Base-by-base conservation (phyloP, 2,329 filamentous ascomycete species). In the Phyllosticta ampelicida region DNA sequence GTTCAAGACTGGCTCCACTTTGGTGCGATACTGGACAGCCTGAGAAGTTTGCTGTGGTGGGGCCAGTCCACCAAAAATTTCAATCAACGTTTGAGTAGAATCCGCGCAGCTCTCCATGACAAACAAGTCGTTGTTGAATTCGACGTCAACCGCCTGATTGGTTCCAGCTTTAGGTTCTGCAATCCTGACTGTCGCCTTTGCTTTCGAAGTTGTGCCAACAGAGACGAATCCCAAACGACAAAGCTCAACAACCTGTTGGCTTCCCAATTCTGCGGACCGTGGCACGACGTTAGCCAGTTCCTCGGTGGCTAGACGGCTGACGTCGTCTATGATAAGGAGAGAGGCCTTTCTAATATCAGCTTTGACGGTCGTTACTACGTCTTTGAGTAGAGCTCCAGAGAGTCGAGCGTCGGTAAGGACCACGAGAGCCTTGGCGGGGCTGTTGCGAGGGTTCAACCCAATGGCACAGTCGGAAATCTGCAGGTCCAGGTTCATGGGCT, bases 91-190 rank as follows among this genome's bases (percentile, higher is more conserved):
- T 70, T 96, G 90, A 0, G 90, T 97, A 1, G 94, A 99, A 72
- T 99, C 94, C 28, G 94, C 94, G 66, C 95, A 99, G 0, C 91
- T 95, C 71, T 99, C 94, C 6, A 99, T 75, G 30, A 99, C 86
- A 56, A 99, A 78, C 1, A 99, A 78, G 63, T 95, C 87, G 66
- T 96, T 91, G 61, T 84, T 84, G 52, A 97, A 75, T 62, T 95
- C 89, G 1, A 96, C 79, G 63, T 94, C 86, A 13, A 96, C 72
- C 48, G 83, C 81, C 62, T 85, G 86, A 28, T 84, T 78, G 0
- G 79, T 81, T 36, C 84, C 80, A 1, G 76, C 75, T 2, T 77
- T 77, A 48, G 80, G 76, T 9, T 78, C 76, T 20, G 77, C 74
- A 11, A 91, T 76, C 52, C 83, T 81, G 2, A 94, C 78, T 2